Conservation (phyloP, 306 rosid genomes). For the Hippophae rhamnoides region DNA sequence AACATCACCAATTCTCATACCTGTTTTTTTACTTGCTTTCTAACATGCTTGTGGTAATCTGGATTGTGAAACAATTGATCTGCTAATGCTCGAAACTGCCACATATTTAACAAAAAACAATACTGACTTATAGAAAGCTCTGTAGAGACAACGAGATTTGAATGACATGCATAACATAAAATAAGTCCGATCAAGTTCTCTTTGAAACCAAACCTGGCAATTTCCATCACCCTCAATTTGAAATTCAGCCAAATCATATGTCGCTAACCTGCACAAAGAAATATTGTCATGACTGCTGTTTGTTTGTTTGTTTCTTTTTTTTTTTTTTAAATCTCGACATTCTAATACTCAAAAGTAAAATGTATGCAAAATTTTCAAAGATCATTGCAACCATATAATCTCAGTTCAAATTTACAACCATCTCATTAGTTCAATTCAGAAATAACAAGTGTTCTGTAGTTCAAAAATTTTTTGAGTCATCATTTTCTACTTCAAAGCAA, state of each 20-base stretch:
- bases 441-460: no score
- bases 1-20: constrained; percentile 27
- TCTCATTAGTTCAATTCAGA: no score
- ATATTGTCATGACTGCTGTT: background rate
- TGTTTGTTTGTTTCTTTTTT: no score
- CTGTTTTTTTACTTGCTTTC: constrained; percentile 87
- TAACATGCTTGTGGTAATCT: constrained; percentile 87
- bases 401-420: no score
- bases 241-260: constrained; percentile 74
- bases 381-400: no score
- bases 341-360: no score
- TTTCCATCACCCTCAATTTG: constrained; percentile 99
- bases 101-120: constrained; percentile 13
- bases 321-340: no score
- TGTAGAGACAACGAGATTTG: background rate
- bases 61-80: constrained; percentile 83
- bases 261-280: constrained; percentile 48
- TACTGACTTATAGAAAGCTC: background rate
- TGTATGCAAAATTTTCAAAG: background rate
- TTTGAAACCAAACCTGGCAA: constrained; percentile 63
- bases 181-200: background rate
- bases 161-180: background rate
- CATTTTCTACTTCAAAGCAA: no score
- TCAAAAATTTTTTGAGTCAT: no score
- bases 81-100: constrained; percentile 94